phyloP scores from a whole-genome alignment of 345 rosid genomes.

The Populus deltoides region DNA sequence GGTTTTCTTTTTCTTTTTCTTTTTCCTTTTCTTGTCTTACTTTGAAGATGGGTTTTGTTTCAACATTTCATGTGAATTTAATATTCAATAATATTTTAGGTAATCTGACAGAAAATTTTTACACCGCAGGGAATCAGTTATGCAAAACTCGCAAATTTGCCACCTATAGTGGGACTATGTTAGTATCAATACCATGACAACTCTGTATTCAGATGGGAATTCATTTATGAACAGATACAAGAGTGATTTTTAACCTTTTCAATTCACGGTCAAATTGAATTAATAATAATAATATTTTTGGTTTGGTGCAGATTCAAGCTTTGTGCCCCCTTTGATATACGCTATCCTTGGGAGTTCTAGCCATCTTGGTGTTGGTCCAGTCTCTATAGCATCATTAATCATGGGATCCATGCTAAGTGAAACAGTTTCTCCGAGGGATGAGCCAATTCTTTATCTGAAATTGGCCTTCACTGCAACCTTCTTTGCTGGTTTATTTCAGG shows the following conservation, averaged over 20 bases:
- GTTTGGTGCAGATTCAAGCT: conserved; percentile 84
- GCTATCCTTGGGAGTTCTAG: conserved; percentile 86
- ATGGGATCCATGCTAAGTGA: conserved; percentile 95
- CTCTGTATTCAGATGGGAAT: neutral
- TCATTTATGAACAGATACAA: conserved; percentile 3
- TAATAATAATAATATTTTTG: neutral
- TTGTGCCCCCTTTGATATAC: conserved; percentile 91
- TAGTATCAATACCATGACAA: conserved; percentile 28
- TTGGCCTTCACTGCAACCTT: conserved; percentile 94
- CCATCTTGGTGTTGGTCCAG: conserved; percentile 95
- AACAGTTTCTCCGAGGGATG: conserved; percentile 56
- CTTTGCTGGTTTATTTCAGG: conserved; percentile 95
- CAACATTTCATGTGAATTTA: neutral
- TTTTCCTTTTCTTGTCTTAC: neutral
- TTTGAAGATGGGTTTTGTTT: conserved; percentile 17
- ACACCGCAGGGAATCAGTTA: conserved; percentile 89
- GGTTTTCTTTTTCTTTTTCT: neutral
- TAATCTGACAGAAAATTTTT: conserved; percentile 15
- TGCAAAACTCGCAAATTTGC: conserved; percentile 96
- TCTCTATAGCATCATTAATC: conserved; percentile 90
- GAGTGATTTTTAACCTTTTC: neutral
- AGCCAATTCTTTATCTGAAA: conserved; percentile 67
- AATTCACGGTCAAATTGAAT: neutral
- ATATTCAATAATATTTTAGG: neutral
- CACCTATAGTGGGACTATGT: conserved; percentile 94